Evolutionary conservation across 139 green algal genomes (phyloP).

Genomic region (Chlamydomonas sp.): DNA sequence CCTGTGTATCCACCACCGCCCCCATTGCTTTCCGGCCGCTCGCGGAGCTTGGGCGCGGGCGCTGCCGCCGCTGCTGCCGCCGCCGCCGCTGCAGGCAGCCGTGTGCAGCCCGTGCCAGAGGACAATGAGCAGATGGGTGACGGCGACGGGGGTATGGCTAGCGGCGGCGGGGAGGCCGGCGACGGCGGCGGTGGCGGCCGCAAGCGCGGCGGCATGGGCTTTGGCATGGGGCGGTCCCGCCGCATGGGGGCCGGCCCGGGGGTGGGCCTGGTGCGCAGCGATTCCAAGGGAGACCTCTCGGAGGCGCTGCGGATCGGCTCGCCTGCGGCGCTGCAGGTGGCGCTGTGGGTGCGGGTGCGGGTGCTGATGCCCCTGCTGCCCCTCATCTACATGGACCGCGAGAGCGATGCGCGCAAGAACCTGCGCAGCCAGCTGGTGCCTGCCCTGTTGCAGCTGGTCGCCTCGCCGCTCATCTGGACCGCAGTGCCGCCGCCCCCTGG

Average conservation of each 20-base stretch:
- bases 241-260: conserved; percentile 20
- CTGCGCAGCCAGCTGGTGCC: conserved; percentile 29
- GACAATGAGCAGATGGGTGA: conserved; percentile 11
- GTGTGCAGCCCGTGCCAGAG: neutral
- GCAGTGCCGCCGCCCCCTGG: neutral
- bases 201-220: conserved; percentile 29
- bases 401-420: conserved; percentile 20
- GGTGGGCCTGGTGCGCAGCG: neutral
- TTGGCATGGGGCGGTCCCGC: conserved; percentile 16
- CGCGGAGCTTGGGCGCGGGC: neutral
- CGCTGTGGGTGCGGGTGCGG: conserved; percentile 39
- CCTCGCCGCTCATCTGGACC: conserved; percentile 13
- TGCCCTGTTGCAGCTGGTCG: conserved; percentile 22
- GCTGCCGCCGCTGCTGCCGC: neutral
- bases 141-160: neutral
- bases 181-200: neutral
- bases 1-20: conserved; percentile 10
- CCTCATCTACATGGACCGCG: conserved; percentile 33
- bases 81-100: neutral
- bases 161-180: neutral
- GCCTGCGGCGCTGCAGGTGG: conserved; percentile 37
- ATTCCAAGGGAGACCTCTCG: conserved; percentile 20
- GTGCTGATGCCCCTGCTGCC: conserved; percentile 53
- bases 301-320: conserved; percentile 25
- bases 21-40: neutral